These are phyloP conservation scores for Tolypocladium album DNA, from an alignment of 2,329 filamentous ascomycete species.

Conservation along the genomic window DNA sequence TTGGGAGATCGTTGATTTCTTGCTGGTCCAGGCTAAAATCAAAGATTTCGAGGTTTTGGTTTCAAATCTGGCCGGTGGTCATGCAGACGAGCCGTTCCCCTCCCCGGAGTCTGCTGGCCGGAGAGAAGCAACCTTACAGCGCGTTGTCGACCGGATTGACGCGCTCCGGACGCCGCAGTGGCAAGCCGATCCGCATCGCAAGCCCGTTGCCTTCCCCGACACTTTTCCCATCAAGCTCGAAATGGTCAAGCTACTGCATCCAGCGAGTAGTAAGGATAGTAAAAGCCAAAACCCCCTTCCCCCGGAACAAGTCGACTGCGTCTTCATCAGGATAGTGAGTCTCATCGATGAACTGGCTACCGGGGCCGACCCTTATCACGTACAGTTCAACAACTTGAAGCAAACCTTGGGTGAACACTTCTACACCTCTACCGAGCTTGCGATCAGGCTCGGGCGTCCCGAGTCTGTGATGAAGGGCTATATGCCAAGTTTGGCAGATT, in stretches of 20 bases:
- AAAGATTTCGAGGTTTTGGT: background rate
- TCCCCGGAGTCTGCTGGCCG: background rate
- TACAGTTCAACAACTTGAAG: background rate
- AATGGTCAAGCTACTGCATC: background rate
- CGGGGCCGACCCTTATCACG: background rate
- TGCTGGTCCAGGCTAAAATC: background rate
- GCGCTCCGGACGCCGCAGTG: background rate
- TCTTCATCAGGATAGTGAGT: background rate
- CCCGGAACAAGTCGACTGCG: background rate
- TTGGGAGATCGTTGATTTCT: background rate
- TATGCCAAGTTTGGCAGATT: background rate
- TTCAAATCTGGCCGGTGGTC: background rate
- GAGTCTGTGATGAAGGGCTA: background rate
- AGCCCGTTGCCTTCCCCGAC: background rate
- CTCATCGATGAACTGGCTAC: background rate
- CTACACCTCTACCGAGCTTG: background rate
- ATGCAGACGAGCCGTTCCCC: background rate
- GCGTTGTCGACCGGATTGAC: background rate
- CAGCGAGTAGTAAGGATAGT: too few relatives aligned
- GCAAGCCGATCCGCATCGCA: background rate
- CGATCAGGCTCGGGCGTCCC: background rate
- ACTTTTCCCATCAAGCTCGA: background rate
- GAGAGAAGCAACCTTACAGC: background rate
- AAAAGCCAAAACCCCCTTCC: too few relatives aligned
- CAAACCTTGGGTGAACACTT: background rate